Evolutionary conservation across 2,329 filamentous ascomycete genomes (phyloP).

Genomic region (Colletotrichum paranaense): DNA sequence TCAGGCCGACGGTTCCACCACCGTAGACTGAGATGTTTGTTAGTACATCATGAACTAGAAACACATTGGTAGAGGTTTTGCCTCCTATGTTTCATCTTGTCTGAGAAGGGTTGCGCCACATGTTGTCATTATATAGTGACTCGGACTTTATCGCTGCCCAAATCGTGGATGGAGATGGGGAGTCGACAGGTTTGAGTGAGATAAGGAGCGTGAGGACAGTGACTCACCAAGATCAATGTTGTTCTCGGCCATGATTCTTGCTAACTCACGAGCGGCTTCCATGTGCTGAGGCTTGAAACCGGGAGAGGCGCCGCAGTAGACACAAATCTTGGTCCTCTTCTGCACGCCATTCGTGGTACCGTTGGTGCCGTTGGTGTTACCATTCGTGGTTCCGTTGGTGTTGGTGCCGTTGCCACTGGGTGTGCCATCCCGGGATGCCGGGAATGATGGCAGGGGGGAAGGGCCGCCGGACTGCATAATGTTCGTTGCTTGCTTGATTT

Average conservation of each 20-base stretch:
- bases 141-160: neutral
- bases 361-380: constrained; percentile 40
- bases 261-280: constrained; percentile 81
- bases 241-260: constrained; percentile 76
- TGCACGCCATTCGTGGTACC: constrained; percentile 45
- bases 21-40: constrained; percentile 76
- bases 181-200: neutral
- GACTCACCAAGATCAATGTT: constrained; percentile 78
- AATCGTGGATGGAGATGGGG: neutral
- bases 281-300: constrained; percentile 81
- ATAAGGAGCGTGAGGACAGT: neutral
- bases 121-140: constrained; percentile 1
- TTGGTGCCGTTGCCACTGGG: constrained; percentile 36
- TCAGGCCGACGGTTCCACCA: constrained; percentile 92
- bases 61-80: neutral
- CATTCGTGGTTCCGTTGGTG: constrained; percentile 39
- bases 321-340: constrained; percentile 78
- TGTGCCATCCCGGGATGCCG: constrained; percentile 45
- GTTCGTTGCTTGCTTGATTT: neutral
- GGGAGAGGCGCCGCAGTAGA: constrained; percentile 89
- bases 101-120: neutral
- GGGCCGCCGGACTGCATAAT: constrained; percentile 55
- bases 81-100: neutral
- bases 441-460: constrained; percentile 48
- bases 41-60: neutral